A percentile compares a stretch with the other conserved stretches of the same genome.
Conservation (phyloP, 495 filamentous ascomycete genomes). For the Tuber brumale region DNA sequence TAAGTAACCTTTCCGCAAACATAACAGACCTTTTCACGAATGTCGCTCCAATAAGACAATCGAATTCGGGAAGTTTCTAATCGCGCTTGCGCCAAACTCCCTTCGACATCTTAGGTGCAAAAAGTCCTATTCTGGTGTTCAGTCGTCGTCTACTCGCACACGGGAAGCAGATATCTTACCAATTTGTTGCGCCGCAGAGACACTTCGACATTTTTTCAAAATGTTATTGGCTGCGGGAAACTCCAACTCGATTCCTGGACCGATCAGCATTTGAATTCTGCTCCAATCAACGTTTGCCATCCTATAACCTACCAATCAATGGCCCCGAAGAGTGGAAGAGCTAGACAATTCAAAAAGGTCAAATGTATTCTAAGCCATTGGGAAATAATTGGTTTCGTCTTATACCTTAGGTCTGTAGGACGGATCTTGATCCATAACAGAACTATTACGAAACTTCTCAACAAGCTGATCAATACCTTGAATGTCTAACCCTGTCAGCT, state of each 20-base stretch:
- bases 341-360: slow-evolving; percentile 39
- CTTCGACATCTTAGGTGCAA: slow-evolving; percentile 42
- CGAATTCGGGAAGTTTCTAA: slow-evolving; percentile 8
- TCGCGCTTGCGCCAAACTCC: slow-evolving; percentile 40
- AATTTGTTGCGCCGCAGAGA: slow-evolving; percentile 78
- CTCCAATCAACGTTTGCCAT: slow-evolving; percentile 46
- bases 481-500: slow-evolving; percentile 54
- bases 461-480: slow-evolving; percentile 86
- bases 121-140: slow-evolving; percentile 37
- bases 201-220: slow-evolving; percentile 75
- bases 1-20: neutral
- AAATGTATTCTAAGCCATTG: slow-evolving; percentile 7
- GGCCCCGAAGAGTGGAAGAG: slow-evolving; percentile 47
- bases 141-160: slow-evolving; percentile 6
- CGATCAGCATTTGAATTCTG: slow-evolving; percentile 42
- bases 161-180: slow-evolving; percentile 49
- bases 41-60: neutral
- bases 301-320: slow-evolving; percentile 40
- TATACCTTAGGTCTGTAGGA: slow-evolving; percentile 77
- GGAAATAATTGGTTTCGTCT: neutral
- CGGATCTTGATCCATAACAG: slow-evolving; percentile 78
- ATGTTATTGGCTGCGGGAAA: slow-evolving; percentile 76
- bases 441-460: slow-evolving; percentile 92
- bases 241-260: slow-evolving; percentile 53
- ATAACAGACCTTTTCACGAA: neutral